These are phyloP conservation scores for Xerocomus potaroensis DNA, from an alignment of 768 basidiomycete genomes.

Conservation along the genomic window DNA sequence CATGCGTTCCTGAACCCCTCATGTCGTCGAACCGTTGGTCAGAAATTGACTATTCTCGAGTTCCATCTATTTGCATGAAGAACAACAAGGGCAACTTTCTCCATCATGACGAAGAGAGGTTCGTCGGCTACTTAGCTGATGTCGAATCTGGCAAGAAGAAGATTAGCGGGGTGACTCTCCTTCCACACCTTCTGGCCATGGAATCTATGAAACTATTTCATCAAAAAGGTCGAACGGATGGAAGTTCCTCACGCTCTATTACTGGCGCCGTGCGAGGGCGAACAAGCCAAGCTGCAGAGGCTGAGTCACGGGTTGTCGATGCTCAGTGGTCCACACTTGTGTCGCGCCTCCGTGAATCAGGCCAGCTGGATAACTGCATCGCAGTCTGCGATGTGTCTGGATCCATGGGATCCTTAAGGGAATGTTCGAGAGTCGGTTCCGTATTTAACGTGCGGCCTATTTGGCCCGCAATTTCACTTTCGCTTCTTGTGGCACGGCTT, in stretches of 20 bases:
- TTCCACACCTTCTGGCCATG: constrained; percentile 57
- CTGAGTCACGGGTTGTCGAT: constrained; percentile 46
- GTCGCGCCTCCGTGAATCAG: constrained; percentile 46
- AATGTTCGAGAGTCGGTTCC: background rate
- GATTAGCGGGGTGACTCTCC: constrained; percentile 64
- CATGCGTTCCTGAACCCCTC: constrained; percentile 50
- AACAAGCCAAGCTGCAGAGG: constrained; percentile 31
- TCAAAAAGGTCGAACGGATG: background rate
- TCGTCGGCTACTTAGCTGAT: constrained; percentile 50
- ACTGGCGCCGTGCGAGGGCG: constrained; percentile 21
- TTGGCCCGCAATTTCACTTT: constrained; percentile 58
- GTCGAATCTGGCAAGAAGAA: constrained; percentile 52
- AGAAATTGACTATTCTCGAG: constrained; percentile 53
- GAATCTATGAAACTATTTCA: constrained; percentile 27
- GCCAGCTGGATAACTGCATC: constrained; percentile 55
- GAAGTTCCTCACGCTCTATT: background rate
- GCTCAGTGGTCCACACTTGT: constrained; percentile 67
- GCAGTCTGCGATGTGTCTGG: constrained; percentile 75
- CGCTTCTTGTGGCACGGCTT: constrained; percentile 59
- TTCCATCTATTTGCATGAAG: constrained; percentile 60
- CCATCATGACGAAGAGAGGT: constrained; percentile 54
- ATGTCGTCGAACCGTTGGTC: constrained; percentile 61
- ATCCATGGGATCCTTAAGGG: constrained; percentile 50
- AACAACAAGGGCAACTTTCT: constrained; percentile 52
- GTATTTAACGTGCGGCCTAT: constrained; percentile 41